Evolutionary conservation across 805 yeast species (phyloP), one percentile per base, ranked within the genome.

Genomic region (Wickerhamomyces sydowiorum): DNA sequence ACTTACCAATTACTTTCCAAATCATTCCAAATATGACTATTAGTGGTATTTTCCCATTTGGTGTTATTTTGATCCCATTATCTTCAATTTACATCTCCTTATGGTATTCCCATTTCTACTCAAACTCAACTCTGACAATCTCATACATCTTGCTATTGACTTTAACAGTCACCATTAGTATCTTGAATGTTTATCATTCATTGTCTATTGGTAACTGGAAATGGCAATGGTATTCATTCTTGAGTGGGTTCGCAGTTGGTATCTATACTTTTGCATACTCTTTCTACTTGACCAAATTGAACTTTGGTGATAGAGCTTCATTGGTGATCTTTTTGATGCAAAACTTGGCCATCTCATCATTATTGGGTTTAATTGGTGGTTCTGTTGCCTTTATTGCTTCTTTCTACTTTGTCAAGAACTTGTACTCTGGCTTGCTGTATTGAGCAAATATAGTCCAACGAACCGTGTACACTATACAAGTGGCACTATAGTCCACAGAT

Each of bases 11-110:
- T 20, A 57, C 59, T 17, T 55, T 56, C 49, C 45, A 43, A 21
- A 35, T 48, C 1, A 36, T 55, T 12, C 57, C 60, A 33, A 54
- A 54, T 44, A 51, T 52, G 48, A 33, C 56, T 20, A 51, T 60
- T 32, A 51, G 56, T 12, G 64, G 60, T 3, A 39, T 56, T 3
- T 55, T 59, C 51, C 64, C 64, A 38, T 57, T 57, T 35, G 55
- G 58, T 40, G 49, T 52, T 13, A 43, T 56, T 20, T 34, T 54
- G 25, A 51, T 55, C 4, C 60, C 59, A 39, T 37, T 60, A 25
- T 60, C 61, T 13, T 50, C 56, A 2, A 35, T 52, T 6, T 59
- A 50, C 38, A 43, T 56, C 31, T 48, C 60, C 1, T 17, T 56
- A 17, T 56, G 61, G 61, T 56, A 52, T 43, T 50, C 53, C 40